These are phyloP conservation scores for Exophiala sideris DNA, from an alignment of 2,329 filamentous ascomycete genomes.

Conservation along the genomic window DNA sequence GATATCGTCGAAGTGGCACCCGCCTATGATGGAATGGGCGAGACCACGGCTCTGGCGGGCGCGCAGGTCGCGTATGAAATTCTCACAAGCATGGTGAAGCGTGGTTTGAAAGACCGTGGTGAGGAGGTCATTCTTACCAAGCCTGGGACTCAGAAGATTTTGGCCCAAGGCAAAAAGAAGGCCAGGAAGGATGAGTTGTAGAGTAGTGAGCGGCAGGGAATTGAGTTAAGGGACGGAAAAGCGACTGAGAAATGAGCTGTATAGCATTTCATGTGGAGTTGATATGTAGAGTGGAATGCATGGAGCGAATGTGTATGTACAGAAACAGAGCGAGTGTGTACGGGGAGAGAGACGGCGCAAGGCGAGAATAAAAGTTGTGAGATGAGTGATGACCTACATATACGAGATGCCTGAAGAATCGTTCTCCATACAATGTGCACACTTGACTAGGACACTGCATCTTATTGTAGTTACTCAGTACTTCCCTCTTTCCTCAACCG, in stretches of 20 bases:
- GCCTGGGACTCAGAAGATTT: slow-evolving; percentile 16
- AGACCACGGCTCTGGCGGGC: slow-evolving; percentile 77
- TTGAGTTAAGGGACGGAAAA: too few relatives aligned
- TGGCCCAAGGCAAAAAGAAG: not conserved
- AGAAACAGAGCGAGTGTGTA: not conserved
- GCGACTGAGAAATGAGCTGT: too few relatives aligned
- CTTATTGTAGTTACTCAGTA: too few relatives aligned
- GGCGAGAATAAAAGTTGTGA: not conserved
- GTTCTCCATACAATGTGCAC: too few relatives aligned
- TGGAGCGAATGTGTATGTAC: not conserved
- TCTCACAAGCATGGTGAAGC: slow-evolving; percentile 60
- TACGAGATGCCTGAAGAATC: too few relatives aligned
- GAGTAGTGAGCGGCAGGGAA: too few relatives aligned
- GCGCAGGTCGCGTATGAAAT: slow-evolving; percentile 84
- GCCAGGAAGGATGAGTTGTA: not conserved
- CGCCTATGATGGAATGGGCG: slow-evolving; percentile 74
- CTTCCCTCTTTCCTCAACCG: too few relatives aligned
- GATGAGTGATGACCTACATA: not conserved
- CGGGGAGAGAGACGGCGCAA: not conserved
- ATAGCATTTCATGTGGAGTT: too few relatives aligned
- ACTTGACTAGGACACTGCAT: too few relatives aligned
- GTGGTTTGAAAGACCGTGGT: slow-evolving; percentile 36
- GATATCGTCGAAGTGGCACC: slow-evolving; percentile 88
- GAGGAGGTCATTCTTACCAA: slow-evolving; percentile 21
- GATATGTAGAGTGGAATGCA: too few relatives aligned